Evolutionary conservation across 208 protist genomes (phyloP).

Genomic region (Willaertia magna): DNA sequence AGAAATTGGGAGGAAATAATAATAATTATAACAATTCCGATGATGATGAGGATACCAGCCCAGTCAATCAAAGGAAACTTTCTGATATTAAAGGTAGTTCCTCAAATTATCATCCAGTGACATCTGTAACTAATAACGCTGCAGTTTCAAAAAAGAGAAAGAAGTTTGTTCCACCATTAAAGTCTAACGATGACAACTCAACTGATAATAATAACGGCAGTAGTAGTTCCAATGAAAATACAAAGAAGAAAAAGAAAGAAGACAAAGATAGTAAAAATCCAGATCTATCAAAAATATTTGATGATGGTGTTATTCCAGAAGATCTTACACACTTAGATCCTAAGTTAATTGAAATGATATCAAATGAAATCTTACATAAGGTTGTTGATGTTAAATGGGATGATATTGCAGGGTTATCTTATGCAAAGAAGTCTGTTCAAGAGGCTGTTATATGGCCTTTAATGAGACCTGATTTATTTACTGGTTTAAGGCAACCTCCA

Average conservation of each 20-base stretch:
- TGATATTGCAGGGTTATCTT: conserved; percentile 15
- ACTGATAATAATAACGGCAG: not conserved
- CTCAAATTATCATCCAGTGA: not conserved
- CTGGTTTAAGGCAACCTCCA: conserved; percentile 16
- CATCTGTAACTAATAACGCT: not conserved
- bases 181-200: not conserved
- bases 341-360: not conserved
- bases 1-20: not conserved
- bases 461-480: conserved; percentile 26
- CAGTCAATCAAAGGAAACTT: not conserved
- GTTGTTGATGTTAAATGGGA: not conserved
- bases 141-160: not conserved
- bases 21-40: not conserved
- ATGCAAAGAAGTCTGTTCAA: conserved; percentile 17
- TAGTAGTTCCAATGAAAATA: not conserved
- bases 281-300: not conserved
- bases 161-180: not conserved
- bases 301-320: not conserved
- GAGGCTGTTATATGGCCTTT: conserved; percentile 19
- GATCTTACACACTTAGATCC: not conserved
- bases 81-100: not conserved
- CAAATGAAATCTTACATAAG: not conserved
- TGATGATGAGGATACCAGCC: not conserved
- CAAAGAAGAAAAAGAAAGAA: not conserved
- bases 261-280: not conserved